Conservation (phyloP, 352 stramenopile genomes). For the Phytopythium ostracodes region DNA sequence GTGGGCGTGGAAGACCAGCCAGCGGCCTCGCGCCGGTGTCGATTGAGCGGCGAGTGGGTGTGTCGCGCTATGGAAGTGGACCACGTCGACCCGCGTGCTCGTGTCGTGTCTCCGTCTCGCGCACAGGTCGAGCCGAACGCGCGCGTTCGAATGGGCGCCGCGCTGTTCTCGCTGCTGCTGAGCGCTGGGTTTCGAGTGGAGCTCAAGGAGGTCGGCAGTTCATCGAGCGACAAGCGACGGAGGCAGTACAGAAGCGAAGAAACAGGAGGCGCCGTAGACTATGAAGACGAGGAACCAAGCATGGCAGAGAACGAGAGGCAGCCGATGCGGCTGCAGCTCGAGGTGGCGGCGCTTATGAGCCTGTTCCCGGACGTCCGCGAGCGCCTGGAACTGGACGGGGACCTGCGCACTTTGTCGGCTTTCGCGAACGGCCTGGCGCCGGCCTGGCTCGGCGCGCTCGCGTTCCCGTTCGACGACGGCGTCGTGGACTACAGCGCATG, state of each 20-base stretch:
- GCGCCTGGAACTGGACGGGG: conserved; percentile 8
- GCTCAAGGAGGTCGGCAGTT: not conserved
- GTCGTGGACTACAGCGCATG: conserved; percentile 11
- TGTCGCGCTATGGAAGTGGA: conserved; percentile 12
- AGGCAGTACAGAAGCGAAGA: not conserved
- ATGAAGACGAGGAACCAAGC: not conserved
- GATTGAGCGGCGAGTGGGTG: conserved; percentile 11
- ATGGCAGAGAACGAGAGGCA: not conserved
- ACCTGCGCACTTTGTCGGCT: not conserved
- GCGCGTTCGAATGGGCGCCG: not conserved
- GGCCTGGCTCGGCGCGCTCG: conserved; percentile 1
- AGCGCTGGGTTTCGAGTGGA: not conserved
- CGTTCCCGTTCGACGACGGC: conserved; percentile 1
- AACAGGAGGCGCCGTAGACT: not conserved
- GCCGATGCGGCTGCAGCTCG: not conserved
- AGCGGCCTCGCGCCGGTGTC: not conserved
- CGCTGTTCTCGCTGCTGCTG: not conserved
- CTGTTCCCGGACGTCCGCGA: conserved; percentile 8
- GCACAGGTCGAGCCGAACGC: not conserved
- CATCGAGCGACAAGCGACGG: not conserved
- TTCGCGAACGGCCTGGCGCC: conserved; percentile 4
- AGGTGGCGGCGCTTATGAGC: conserved; percentile 3
- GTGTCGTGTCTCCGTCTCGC: not conserved
- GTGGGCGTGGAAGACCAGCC: not conserved
- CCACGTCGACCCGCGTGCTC: not conserved